Percentiles rank a stretch among this genome's conserved stretches.
These are phyloP conservation scores for Aureobasidium sp. DNA, from an alignment of 2,329 filamentous ascomycete genomes.

Conservation along the genomic window DNA sequence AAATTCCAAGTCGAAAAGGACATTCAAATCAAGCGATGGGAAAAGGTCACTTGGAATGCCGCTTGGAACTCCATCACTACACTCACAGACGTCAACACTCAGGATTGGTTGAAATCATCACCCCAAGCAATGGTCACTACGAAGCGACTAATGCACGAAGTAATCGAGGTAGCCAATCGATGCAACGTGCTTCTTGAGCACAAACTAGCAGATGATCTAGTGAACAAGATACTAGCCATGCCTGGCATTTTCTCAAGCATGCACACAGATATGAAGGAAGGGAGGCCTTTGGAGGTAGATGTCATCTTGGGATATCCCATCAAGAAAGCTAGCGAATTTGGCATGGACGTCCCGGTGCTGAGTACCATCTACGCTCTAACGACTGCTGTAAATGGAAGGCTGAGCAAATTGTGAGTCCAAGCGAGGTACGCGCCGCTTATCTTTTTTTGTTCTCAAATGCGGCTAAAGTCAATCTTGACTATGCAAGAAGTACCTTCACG, in stretches of 20 bases:
- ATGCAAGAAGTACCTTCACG: too few species aligned
- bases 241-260: slow-evolving; percentile 39
- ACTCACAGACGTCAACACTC: slow-evolving; percentile 37
- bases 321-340: slow-evolving; percentile 33
- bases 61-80: slow-evolving; percentile 53
- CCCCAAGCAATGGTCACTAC: slow-evolving; percentile 35
- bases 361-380: slow-evolving; percentile 33
- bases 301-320: slow-evolving; percentile 40
- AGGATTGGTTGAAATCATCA: slow-evolving; percentile 37
- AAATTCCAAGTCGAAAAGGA: slow-evolving; percentile 45
- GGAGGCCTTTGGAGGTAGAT: slow-evolving; percentile 40
- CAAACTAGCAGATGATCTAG: slow-evolving; percentile 32
- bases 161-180: slow-evolving; percentile 35
- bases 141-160: slow-evolving; percentile 36
- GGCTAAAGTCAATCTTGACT: too few species aligned
- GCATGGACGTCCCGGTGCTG: slow-evolving; percentile 34
- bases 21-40: slow-evolving; percentile 53
- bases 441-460: too few species aligned
- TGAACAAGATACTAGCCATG: slow-evolving; percentile 35
- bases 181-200: slow-evolving; percentile 34
- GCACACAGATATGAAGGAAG: slow-evolving; percentile 38
- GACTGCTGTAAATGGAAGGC: slow-evolving; percentile 23
- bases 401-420: slow-evolving; percentile 15
- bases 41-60: slow-evolving; percentile 55
- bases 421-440: too few species aligned